Evolutionary conservation across 176 grass and related monocot genomes (phyloP).

Genomic region (Cocos nucifera): DNA sequence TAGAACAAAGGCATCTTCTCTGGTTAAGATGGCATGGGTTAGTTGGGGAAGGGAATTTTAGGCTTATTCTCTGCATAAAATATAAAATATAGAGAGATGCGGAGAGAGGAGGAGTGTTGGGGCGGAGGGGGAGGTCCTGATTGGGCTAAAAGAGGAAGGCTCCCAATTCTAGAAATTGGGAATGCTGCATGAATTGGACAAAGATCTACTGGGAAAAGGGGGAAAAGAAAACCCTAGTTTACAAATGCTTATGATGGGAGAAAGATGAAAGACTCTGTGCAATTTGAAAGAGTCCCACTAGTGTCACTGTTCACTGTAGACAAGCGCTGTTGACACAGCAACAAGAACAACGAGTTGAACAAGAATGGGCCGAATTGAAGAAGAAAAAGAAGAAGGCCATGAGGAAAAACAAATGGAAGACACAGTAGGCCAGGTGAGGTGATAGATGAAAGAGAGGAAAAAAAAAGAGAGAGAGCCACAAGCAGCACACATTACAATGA

Average conservation of each 20-base stretch:
- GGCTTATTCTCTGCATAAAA: conserved; percentile 35
- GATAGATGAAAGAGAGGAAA: too few species aligned
- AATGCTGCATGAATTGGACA: conserved; percentile 35
- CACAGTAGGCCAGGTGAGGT: too few species aligned
- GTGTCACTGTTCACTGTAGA: too few species aligned
- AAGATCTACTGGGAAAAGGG: background rate
- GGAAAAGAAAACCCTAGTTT: conserved; percentile 14
- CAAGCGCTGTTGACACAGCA: too few species aligned
- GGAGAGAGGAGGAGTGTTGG: conserved; percentile 10
- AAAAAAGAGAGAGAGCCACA: too few species aligned
- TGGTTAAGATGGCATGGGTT: background rate
- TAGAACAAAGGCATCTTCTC: too few species aligned
- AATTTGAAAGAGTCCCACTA: too few species aligned
- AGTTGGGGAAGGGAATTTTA: conserved; percentile 6
- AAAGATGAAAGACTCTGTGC: background rate
- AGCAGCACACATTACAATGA: too few species aligned
- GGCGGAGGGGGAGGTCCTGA: background rate
- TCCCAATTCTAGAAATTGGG: conserved; percentile 37
- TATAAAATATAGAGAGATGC: conserved; percentile 20
- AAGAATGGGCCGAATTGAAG: background rate
- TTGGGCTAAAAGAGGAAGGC: conserved; percentile 5
- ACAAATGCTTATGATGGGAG: conserved; percentile 3
- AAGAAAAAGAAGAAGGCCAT: conserved; percentile 6
- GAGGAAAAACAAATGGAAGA: background rate
- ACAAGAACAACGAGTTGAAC: background rate